Percentiles rank a stretch among this genome's conserved stretches.
phyloP scores from a whole-genome alignment of 2,329 filamentous ascomycete species.

The Penicillium sp. region DNA sequence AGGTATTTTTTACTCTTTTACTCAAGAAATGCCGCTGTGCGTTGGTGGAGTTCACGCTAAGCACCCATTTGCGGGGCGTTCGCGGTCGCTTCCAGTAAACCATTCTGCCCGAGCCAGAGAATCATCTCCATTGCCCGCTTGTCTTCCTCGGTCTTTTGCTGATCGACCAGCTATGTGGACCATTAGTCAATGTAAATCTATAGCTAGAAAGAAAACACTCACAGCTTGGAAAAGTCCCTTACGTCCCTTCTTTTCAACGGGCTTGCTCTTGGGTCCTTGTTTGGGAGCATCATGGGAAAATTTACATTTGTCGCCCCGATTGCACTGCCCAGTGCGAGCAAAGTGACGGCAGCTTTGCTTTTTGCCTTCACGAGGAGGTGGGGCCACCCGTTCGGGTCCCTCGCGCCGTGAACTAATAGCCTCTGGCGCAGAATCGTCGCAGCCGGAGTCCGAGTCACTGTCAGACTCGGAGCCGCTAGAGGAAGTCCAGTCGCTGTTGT shows the following conservation, averaged over 20 bases:
- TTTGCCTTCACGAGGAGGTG: conserved; percentile 37
- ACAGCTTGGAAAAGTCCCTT: conserved; percentile 48
- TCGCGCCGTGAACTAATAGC: conserved; percentile 41
- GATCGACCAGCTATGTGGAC: conserved; percentile 38
- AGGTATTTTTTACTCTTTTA: not conserved
- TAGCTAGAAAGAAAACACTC: conserved; percentile 19
- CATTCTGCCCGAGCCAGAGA: conserved; percentile 42
- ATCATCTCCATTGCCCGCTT: conserved; percentile 45
- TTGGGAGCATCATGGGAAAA: conserved; percentile 43
- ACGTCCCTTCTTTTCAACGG: conserved; percentile 29
- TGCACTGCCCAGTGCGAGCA: conserved; percentile 42
- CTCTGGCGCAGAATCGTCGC: conserved; percentile 41
- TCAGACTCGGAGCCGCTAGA: conserved; percentile 34
- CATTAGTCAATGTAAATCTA: conserved; percentile 4
- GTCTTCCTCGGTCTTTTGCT: conserved; percentile 44
- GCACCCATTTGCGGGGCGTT: not conserved
- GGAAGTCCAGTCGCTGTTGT: conserved; percentile 40
- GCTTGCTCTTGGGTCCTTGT: conserved; percentile 13
- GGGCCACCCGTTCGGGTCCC: conserved; percentile 40
- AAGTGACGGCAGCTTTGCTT: conserved; percentile 43
- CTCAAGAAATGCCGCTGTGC: not conserved
- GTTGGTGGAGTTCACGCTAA: not conserved
- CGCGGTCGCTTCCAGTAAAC: conserved; percentile 29
- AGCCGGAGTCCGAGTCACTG: conserved; percentile 25
- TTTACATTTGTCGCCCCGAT: conserved; percentile 42